Evolutionary conservation across 805 yeast species (phyloP).

Genomic region (Maudiozyma serrabonitensis): DNA sequence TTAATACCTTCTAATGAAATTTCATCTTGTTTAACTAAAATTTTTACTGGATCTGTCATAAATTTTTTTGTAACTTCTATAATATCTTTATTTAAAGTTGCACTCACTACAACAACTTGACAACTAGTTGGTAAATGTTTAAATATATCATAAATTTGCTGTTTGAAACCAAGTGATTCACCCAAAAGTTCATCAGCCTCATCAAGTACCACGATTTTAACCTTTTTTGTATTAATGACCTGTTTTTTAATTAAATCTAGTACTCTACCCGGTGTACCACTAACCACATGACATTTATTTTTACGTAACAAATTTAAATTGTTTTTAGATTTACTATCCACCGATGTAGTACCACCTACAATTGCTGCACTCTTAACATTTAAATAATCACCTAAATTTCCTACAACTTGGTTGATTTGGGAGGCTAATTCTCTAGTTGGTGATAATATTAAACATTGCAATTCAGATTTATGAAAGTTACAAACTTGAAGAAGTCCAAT

Average conservation of each 20-base stretch:
- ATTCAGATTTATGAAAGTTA: constrained; percentile 59
- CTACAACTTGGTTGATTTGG: constrained; percentile 84
- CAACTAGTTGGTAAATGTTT: constrained; percentile 76
- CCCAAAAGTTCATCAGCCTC: constrained; percentile 95
- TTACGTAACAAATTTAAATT: constrained; percentile 66
- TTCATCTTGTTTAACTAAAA: constrained; percentile 91
- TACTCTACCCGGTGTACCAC: constrained; percentile 97
- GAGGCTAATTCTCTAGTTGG: constrained; percentile 96
- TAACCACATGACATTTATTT: constrained; percentile 77
- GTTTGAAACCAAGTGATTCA: constrained; percentile 82
- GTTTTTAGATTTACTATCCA: constrained; percentile 41
- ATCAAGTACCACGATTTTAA: constrained; percentile 84
- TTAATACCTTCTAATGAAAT: constrained; percentile 91
- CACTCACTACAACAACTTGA: constrained; percentile 91
- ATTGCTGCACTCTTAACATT: constrained; percentile 82
- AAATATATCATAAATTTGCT: constrained; percentile 91
- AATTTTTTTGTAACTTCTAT: constrained; percentile 84
- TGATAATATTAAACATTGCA: constrained; percentile 84
- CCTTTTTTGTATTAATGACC: constrained; percentile 57
- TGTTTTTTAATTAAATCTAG: constrained; percentile 84
- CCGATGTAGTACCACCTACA: constrained; percentile 58
- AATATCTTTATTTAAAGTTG: constrained; percentile 90
- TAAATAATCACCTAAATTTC: constrained; percentile 80
- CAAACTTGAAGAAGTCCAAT: constrained; percentile 86
- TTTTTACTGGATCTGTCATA: constrained; percentile 90